phyloP scores from a whole-genome alignment of 2,329 filamentous ascomycete genomes.

The Talaromyces sp. region DNA sequence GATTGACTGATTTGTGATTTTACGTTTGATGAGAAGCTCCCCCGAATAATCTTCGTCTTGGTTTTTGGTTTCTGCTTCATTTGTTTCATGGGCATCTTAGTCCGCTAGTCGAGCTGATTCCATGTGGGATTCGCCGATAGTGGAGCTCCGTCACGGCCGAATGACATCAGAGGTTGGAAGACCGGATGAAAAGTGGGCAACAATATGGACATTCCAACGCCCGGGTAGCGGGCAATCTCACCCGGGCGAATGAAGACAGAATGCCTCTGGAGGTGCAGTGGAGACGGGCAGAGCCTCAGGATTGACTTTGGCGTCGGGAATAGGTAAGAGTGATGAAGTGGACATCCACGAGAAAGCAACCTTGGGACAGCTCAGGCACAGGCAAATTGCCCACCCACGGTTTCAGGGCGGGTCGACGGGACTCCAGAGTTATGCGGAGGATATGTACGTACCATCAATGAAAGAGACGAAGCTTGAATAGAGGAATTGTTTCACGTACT shows the following conservation, averaged over 20 bases:
- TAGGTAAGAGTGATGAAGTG: not conserved
- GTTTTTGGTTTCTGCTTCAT: too few species aligned
- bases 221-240: not conserved
- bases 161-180: not conserved
- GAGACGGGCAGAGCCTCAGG: constrained; percentile 3
- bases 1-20: too few species aligned
- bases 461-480: not conserved
- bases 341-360: not conserved
- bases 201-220: not conserved
- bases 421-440: not conserved
- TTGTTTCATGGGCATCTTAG: too few species aligned
- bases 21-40: too few species aligned
- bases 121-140: too few species aligned
- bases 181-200: not conserved
- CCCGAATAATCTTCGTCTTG: too few species aligned
- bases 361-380: too few species aligned
- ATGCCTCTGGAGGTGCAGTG: not conserved
- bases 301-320: not conserved
- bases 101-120: too few species aligned
- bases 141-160: not conserved
- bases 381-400: not conserved
- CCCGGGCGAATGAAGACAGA: not conserved
- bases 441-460: not conserved
- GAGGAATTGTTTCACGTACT: not conserved
- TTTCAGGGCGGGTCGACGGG: not conserved